Evolutionary conservation across 2,329 filamentous ascomycete species (phyloP).

Genomic region (Ceratocystis papillata): DNA sequence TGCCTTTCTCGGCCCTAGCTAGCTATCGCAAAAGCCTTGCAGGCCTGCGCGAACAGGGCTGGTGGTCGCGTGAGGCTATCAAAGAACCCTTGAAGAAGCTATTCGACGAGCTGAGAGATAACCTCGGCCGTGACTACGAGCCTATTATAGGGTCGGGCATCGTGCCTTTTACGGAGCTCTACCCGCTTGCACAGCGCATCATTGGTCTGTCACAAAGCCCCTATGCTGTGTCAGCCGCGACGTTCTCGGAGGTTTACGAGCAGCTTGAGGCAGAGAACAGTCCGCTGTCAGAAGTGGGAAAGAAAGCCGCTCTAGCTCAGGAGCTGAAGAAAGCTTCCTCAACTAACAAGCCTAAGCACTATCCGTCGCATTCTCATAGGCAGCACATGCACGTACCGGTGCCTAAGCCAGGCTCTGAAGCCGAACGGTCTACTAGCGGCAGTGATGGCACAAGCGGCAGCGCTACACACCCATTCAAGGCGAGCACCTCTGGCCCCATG

Average conservation of each 20-base stretch:
- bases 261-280: conserved; percentile 14
- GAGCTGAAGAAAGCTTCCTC: conserved; percentile 11
- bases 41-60: conserved; percentile 16
- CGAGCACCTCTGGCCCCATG: conserved; percentile 8
- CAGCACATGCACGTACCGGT: conserved; percentile 20
- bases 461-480: conserved; percentile 7
- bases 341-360: conserved; percentile 5
- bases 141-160: conserved; percentile 29
- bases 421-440: background rate
- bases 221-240: conserved; percentile 18
- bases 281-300: conserved; percentile 21
- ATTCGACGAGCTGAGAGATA: conserved; percentile 19
- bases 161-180: conserved; percentile 25
- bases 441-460: background rate
- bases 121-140: conserved; percentile 23
- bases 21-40: conserved; percentile 14
- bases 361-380: conserved; percentile 9
- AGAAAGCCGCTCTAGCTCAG: conserved; percentile 16
- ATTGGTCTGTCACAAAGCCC: conserved; percentile 18
- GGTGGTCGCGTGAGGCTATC: conserved; percentile 24
- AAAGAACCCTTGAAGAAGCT: conserved; percentile 23
- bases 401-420: conserved; percentile 11
- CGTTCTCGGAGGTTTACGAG: conserved; percentile 17
- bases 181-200: conserved; percentile 22
- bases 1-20: conserved; percentile 21